Percentiles rank a stretch among this genome's conserved stretches.
These are phyloP conservation scores for Ceratobasidium sp. DNA, from an alignment of 1,284 basidiomycete species.

Conservation along the genomic window DNA sequence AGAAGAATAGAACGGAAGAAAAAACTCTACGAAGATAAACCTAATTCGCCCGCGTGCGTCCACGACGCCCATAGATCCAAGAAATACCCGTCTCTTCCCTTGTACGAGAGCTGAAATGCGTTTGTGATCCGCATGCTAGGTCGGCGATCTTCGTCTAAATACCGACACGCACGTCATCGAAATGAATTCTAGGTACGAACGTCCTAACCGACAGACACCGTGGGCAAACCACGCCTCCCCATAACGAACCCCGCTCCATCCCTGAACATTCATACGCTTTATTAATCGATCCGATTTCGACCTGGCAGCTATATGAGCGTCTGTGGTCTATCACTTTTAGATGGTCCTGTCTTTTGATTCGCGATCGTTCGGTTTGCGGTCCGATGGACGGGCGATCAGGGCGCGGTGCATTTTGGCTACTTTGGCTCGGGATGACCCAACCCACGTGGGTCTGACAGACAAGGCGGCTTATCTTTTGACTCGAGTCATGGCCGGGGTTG, in stretches of 20 bases:
- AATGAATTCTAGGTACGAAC: not conserved
- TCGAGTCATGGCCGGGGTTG: too few relatives aligned
- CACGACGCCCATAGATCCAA: too few relatives aligned
- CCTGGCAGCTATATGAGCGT: not conserved
- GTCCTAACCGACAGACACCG: too few relatives aligned
- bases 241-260: not conserved
- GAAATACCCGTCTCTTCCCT: too few relatives aligned
- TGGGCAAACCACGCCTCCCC: too few relatives aligned
- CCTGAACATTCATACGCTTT: not conserved
- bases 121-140: constrained; percentile 41
- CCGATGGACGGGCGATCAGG: not conserved
- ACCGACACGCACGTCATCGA: not conserved
- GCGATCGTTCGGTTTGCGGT: not conserved
- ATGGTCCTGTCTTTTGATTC: not conserved
- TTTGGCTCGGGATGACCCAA: too few relatives aligned
- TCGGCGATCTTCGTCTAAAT: constrained; percentile 65
- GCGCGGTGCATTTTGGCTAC: not conserved
- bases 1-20: not conserved
- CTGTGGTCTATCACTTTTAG: not conserved
- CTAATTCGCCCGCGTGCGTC: constrained; percentile 25
- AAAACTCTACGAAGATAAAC: too few relatives aligned
- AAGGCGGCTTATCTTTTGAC: not conserved
- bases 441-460: too few relatives aligned
- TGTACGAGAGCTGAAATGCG: too few relatives aligned
- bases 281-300: not conserved